Conservation (phyloP, 2,329 filamentous ascomycete genomes). For the Fusarium sp. region DNA sequence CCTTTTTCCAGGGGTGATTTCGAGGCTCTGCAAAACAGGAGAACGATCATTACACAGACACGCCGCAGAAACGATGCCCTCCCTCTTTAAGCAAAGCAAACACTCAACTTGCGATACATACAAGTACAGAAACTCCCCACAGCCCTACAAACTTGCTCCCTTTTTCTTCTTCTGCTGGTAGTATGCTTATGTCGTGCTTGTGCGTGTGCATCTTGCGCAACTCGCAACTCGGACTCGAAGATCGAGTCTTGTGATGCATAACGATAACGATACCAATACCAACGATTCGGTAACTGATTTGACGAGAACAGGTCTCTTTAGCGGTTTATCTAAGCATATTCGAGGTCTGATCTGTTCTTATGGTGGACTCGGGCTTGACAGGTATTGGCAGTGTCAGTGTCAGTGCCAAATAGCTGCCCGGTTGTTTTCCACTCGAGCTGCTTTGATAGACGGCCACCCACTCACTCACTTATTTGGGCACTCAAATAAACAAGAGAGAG, state of each 20-base stretch:
- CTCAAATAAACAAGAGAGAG: no score
- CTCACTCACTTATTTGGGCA: no score
- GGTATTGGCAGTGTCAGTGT: constrained; percentile 18
- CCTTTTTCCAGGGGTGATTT: neutral
- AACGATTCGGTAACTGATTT: constrained; percentile 12
- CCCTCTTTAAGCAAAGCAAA: constrained; percentile 16
- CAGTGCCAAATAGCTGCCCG: neutral
- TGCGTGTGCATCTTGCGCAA: constrained; percentile 33
- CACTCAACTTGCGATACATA: neutral
- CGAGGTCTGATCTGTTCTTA: neutral
- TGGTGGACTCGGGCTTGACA: neutral
- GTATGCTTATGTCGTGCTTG: constrained; percentile 33
- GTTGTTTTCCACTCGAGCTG: neutral
- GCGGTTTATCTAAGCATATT: neutral
- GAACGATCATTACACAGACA: constrained; percentile 12
- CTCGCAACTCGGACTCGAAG: constrained; percentile 46
- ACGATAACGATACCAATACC: neutral
- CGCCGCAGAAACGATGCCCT: constrained; percentile 23
- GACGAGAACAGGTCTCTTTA: neutral
- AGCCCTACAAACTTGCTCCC: neutral
- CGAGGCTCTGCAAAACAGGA: neutral
- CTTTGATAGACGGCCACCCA: no score
- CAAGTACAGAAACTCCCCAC: constrained; percentile 3
- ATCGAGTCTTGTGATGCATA: constrained; percentile 33
- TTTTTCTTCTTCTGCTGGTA: neutral